Evolutionary conservation across 305 asterid species (phyloP), one percentile per base, ranked within the genome.

Genomic region (Euphrasia arctica): DNA sequence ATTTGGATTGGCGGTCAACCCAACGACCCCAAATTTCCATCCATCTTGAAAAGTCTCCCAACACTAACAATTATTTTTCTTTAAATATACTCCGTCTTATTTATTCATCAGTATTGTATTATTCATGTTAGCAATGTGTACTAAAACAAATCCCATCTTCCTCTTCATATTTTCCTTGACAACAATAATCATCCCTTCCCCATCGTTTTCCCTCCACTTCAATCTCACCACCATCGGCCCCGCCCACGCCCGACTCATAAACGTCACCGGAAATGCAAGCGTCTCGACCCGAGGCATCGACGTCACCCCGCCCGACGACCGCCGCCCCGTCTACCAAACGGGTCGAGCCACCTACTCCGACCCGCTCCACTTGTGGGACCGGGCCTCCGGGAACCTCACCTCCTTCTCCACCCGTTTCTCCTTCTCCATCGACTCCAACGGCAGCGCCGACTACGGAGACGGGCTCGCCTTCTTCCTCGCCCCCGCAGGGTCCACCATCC

Each of bases 301-400:
- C 15, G 49, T 75, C 58, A 75, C 75, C 1, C 47, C 72, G 0
- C 9, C 63, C 15, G 71, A 70, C 15, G 71, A 70, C 9, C 10
- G 22, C 4, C 9, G 8, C 2, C 3, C 1, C 0, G 56, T 0
- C 0, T 0, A 1, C 2, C 13, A 0, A 1, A 56, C 5, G 7
- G 82, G 76, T 3, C 82, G 76, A 28, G 78, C 75, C 22, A 73
- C 69, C 0, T 77, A 63, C 48, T 4, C 2, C 1, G 5, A 63
- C 9, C 74, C 55, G 4, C 54, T 77, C 41, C 82, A 66, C 60
- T 45, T 77, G 29, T 77, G 78, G 78, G 76, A 77, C 66, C 52
- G 58, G 14, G 54, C 15, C 9, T 65, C 78, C 5, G 51, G 69
- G 3, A 70, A 51, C n/a, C 49, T 65, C 27, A n/a, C 73, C 4